A percentile compares a stretch with the other conserved stretches of the same genome.
Evolutionary conservation across 805 yeast species (phyloP).

Genomic region (Zygosaccharomyces kombuchaensis): DNA sequence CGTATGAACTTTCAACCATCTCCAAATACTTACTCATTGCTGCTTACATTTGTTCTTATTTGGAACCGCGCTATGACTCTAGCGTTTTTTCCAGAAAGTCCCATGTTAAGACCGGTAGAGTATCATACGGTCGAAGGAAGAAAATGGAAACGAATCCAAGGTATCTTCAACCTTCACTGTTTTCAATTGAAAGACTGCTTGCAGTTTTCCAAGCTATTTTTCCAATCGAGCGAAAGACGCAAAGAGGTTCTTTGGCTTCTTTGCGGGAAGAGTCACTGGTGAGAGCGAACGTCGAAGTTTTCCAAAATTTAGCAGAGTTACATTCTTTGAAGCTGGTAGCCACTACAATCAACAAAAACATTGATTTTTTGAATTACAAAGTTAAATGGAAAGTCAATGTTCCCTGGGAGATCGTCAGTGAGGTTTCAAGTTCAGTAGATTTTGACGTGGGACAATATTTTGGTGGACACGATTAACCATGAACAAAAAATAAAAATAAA

Average conservation of each 20-base stretch:
- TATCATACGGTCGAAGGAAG: constrained; percentile 40
- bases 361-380: constrained; percentile 59
- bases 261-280: constrained; percentile 23
- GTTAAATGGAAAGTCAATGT: constrained; percentile 78
- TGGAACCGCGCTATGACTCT: constrained; percentile 64
- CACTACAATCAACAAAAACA: constrained; percentile 38
- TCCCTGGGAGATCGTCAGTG: constrained; percentile 58
- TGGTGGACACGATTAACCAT: constrained; percentile 8
- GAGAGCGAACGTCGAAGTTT: constrained; percentile 46
- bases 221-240: constrained; percentile 35
- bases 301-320: constrained; percentile 56
- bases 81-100: constrained; percentile 56
- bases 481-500: not conserved
- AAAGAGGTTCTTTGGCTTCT: constrained; percentile 21
- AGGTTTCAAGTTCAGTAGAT: constrained; percentile 57
- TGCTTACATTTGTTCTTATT: constrained; percentile 77
- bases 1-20: constrained; percentile 50
- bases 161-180: constrained; percentile 64
- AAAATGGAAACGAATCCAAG: constrained; percentile 53
- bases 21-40: constrained; percentile 75
- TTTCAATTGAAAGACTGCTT: constrained; percentile 71
- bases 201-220: constrained; percentile 76
- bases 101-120: constrained; percentile 43
- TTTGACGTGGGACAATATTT: constrained; percentile 66
- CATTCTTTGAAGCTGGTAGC: constrained; percentile 49